phyloP scores from a whole-genome alignment of 2,329 filamentous ascomycete species.

The Proliferodiscus dingleyae region DNA sequence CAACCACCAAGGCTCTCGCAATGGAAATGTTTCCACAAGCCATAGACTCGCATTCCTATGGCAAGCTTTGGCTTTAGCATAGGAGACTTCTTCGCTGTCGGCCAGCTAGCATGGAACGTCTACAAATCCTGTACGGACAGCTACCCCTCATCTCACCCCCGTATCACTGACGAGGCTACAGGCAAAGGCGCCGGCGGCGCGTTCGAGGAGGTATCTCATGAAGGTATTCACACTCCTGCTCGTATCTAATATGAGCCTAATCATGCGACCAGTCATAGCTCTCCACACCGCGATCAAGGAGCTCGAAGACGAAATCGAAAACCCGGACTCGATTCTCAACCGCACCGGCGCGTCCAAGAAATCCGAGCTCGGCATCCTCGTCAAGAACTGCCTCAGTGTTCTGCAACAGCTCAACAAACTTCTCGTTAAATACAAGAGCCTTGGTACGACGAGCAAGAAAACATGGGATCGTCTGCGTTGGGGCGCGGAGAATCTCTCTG shows the following conservation, averaged over 20 bases:
- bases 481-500: conserved; percentile 15
- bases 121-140: not conserved
- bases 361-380: conserved; percentile 4
- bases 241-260: not conserved
- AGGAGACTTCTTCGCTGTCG: not conserved
- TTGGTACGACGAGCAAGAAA: conserved; percentile 8
- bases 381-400: conserved; percentile 12
- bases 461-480: conserved; percentile 27
- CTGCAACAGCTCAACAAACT: conserved; percentile 13
- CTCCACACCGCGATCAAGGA: conserved; percentile 1
- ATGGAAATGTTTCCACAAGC: too few species aligned
- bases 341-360: conserved; percentile 4
- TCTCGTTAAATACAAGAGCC: conserved; percentile 13
- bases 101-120: not conserved
- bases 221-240: not conserved
- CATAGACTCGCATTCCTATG: too few species aligned
- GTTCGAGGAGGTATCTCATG: not conserved
- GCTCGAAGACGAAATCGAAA: conserved; percentile 11
- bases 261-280: not conserved
- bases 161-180: not conserved
- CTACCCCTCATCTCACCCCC: not conserved
- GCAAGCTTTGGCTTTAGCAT: not conserved
- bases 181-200: not conserved
- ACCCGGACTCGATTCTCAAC: conserved; percentile 11
- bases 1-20: too few species aligned